phyloP scores from a whole-genome alignment of 2,329 filamentous ascomycete genomes.

The Aureobasidium sp. region DNA sequence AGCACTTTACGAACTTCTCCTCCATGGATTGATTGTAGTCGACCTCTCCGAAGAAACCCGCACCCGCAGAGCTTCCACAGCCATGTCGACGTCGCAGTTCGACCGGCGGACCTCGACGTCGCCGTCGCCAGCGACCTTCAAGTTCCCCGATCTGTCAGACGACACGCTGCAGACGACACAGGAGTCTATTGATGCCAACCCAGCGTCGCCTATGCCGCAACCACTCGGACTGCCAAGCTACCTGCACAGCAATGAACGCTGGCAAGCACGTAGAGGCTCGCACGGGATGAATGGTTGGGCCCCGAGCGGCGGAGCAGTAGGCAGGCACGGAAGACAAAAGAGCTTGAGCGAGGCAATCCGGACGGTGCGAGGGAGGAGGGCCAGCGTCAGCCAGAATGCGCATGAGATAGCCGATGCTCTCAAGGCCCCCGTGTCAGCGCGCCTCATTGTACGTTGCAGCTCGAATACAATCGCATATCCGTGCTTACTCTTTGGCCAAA shows the following conservation, averaged over 20 bases:
- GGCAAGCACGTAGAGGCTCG: constrained; percentile 49
- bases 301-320: constrained; percentile 32
- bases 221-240: constrained; percentile 28
- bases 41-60: background rate
- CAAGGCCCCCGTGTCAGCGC: constrained; percentile 81
- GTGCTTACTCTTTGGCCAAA: constrained; percentile 36
- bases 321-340: constrained; percentile 65
- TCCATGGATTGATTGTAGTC: constrained; percentile 10
- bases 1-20: background rate
- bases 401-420: constrained; percentile 89
- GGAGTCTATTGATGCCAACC: constrained; percentile 21
- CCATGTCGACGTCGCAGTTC: constrained; percentile 11
- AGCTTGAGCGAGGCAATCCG: constrained; percentile 83
- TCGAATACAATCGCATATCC: constrained; percentile 12
- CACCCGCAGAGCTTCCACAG: background rate
- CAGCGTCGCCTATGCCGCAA: constrained; percentile 26
- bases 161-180: constrained; percentile 34
- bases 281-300: constrained; percentile 15
- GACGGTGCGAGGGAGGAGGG: constrained; percentile 71
- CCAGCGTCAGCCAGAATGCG: constrained; percentile 85
- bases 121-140: constrained; percentile 29
- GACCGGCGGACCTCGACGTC: constrained; percentile 19
- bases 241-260: constrained; percentile 44
- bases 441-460: constrained; percentile 62
- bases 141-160: constrained; percentile 40